Conservation (phyloP, 208 protist genomes). For the Trypanosoma conorhini region DNA sequence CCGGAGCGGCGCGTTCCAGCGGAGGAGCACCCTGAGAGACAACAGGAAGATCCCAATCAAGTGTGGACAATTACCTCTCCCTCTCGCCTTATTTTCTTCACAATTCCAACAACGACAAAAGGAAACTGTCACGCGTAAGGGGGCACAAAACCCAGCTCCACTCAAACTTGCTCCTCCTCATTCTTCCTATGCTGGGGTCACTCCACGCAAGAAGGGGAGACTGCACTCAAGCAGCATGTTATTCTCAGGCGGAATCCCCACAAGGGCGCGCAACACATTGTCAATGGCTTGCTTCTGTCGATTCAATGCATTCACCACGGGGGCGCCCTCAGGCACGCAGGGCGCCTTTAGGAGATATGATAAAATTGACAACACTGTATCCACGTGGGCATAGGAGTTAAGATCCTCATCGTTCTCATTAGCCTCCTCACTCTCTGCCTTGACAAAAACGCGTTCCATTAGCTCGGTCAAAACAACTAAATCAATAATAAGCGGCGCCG, state of each 20-base stretch:
- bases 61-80: too few species aligned
- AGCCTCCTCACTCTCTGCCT: slow-evolving; percentile 28
- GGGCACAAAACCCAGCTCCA: background rate
- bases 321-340: slow-evolving; percentile 90
- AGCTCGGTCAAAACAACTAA: slow-evolving; percentile 97
- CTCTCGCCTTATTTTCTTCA: too few species aligned
- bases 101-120: slow-evolving; percentile 1
- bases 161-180: background rate
- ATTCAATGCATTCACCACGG: slow-evolving; percentile 98
- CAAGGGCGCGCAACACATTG: slow-evolving; percentile 96
- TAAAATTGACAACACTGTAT: slow-evolving; percentile 94
- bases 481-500: slow-evolving; percentile 98
- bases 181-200: background rate
- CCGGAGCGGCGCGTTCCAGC: too few species aligned
- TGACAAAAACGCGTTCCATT: slow-evolving; percentile 87
- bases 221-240: slow-evolving; percentile 97
- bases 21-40: too few species aligned
- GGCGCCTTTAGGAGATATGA: slow-evolving; percentile 98
- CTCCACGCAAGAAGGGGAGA: slow-evolving; percentile 52
- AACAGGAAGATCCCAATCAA: too few species aligned
- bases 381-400: slow-evolving; percentile 80
- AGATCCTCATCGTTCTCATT: background rate
- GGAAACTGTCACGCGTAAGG: background rate
- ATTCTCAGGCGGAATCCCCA: slow-evolving; percentile 95
- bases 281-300: slow-evolving; percentile 95